Evolutionary conservation across 352 stramenopile species (phyloP), one percentile per base, ranked within the genome.

Genomic region (Globisporangium heterothallicum): DNA sequence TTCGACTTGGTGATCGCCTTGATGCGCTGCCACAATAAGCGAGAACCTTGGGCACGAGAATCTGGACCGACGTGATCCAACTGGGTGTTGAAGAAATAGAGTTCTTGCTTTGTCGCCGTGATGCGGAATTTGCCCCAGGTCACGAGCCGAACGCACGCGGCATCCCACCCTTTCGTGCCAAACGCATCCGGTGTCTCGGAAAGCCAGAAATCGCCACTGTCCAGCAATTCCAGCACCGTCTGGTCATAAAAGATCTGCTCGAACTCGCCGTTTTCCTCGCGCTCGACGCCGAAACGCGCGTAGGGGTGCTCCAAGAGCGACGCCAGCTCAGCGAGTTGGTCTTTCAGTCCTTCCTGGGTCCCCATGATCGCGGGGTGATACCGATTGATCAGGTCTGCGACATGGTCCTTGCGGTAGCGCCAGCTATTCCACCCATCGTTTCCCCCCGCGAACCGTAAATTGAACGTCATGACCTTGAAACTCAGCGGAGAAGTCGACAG

Each of bases 401-500:
- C 66, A 51, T 90, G 74, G 41, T 86, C 72, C 53, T 90, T 88
- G 44, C 77, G 74, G 52, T 73, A 86, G 5, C 61, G 51, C 77
- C 79, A 90, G 56, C 74, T 73, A 62, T 88, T 86, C 46, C 51
- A 63, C 13, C 77, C 79, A 54, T 90, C 79, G 34, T 64, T 77
- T 3, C 59, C 79, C 18, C 76, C 73, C 2, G 74, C 79, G 52
- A 86, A 90, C 43, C 79, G 73, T 56, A 90, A 49, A 65, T 90
- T 90, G 61, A 90, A 90, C n/a, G 79, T 90, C 79, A 90, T 90
- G 54, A 90, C 61, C 48, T 85, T 84, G 52, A 94, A 60, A 41
- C 62, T 77, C 43, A 78, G 47, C 14, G 76, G 69, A 34, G 70
- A 64, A n/a, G 66, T 64, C 34, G 63, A 49, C 52, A 60, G 46